A percentile compares a stretch with the other conserved stretches of the same genome.
phyloP scores from a whole-genome alignment of 495 filamentous ascomycete species.

The Xylaria grammica region DNA sequence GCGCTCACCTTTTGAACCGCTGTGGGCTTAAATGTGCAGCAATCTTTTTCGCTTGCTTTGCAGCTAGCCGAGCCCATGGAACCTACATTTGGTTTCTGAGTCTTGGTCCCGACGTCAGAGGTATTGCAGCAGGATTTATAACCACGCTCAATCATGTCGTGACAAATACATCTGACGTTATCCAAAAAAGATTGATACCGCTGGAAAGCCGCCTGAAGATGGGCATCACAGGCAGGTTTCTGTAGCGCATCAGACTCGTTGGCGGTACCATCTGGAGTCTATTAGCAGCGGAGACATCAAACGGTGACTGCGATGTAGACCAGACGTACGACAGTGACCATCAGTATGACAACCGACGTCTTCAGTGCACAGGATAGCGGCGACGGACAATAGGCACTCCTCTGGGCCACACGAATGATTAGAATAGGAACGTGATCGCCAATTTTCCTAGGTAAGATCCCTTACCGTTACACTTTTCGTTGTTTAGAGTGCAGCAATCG shows the following conservation, averaged over 20 bases:
- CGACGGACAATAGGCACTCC: constrained; percentile 11
- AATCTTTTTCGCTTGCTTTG: neutral
- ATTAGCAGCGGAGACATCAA: neutral
- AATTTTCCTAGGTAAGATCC: neutral
- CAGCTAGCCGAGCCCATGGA: neutral
- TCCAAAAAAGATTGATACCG: constrained; percentile 21
- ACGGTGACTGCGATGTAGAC: neutral
- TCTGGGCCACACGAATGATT: neutral
- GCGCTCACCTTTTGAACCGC: neutral
- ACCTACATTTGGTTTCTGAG: neutral
- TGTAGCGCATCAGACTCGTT: neutral
- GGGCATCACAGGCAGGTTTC: constrained; percentile 11
- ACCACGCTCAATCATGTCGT: constrained; percentile 20
- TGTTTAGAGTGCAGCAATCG: constrained; percentile 11
- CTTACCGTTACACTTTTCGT: constrained; percentile 16
- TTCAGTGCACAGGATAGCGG: constrained; percentile 13
- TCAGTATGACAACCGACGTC: constrained; percentile 8
- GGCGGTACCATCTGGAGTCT: neutral
- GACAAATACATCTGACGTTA: constrained; percentile 19
- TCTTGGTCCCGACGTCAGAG: neutral
- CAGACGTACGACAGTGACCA: neutral
- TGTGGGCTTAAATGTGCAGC: neutral
- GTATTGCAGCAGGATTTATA: constrained; percentile 16
- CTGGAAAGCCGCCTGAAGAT: constrained; percentile 17
- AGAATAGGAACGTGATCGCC: neutral